A percentile compares a stretch with the other conserved stretches of the same genome.
These are phyloP conservation scores for Pseudogymnoascus pannorum DNA, from an alignment of 2,329 filamentous ascomycete species.

Conservation along the genomic window DNA sequence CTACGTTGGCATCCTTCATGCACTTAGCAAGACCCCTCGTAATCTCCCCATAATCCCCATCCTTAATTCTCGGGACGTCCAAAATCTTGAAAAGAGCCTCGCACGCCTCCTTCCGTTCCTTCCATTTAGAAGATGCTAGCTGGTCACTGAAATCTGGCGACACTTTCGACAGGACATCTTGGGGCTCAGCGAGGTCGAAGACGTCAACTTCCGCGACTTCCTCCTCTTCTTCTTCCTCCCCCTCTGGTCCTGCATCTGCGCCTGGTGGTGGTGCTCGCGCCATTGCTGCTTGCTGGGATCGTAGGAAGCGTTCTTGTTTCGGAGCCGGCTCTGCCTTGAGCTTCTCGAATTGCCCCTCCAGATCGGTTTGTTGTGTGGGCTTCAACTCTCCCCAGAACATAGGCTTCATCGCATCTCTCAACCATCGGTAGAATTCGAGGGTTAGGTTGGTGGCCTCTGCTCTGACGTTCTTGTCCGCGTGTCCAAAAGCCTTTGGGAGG, in stretches of 20 bases:
- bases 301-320: slow-evolving; percentile 82
- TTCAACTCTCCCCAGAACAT: slow-evolving; percentile 96
- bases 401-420: slow-evolving; percentile 95
- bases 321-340: slow-evolving; percentile 80
- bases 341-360: slow-evolving; percentile 91
- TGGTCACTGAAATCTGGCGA: slow-evolving; percentile 77
- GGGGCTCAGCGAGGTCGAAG: slow-evolving; percentile 75
- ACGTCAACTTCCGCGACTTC: slow-evolving; percentile 67
- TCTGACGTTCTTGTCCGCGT: slow-evolving; percentile 96
- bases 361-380: slow-evolving; percentile 85
- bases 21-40: slow-evolving; percentile 79
- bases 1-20: slow-evolving; percentile 98
- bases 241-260: slow-evolving; percentile 50
- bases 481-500: slow-evolving; percentile 84
- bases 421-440: slow-evolving; percentile 93
- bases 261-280: slow-evolving; percentile 58
- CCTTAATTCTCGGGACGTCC: slow-evolving; percentile 86
- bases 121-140: slow-evolving; percentile 91
- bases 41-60: slow-evolving; percentile 80
- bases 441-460: slow-evolving; percentile 87
- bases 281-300: slow-evolving; percentile 80
- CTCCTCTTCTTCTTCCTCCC: slow-evolving; percentile 54
- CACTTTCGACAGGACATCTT: slow-evolving; percentile 77
- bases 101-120: slow-evolving; percentile 90
- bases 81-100: slow-evolving; percentile 70